phyloP scores from a whole-genome alignment of 192 early-diverging fungal genomes.

The Gamsiella multidivaricata region DNA sequence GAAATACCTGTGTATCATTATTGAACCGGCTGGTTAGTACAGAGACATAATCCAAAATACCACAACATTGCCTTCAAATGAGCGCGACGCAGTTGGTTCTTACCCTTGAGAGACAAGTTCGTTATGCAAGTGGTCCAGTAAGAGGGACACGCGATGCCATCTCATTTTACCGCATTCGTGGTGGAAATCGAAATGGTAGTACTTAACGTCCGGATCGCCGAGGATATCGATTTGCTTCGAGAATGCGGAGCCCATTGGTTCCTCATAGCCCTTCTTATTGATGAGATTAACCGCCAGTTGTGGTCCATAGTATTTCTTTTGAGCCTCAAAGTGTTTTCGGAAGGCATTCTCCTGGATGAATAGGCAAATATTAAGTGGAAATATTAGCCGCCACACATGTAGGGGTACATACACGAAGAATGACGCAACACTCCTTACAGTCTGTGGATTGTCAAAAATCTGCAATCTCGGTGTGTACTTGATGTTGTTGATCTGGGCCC shows the following conservation, averaged over 20 bases:
- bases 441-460: slow-evolving; percentile 72
- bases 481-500: slow-evolving; percentile 93
- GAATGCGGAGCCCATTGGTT: slow-evolving; percentile 86
- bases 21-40: too few species aligned
- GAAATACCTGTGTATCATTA: slow-evolving; percentile 63
- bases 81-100: background rate
- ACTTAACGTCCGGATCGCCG: slow-evolving; percentile 70
- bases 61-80: too few species aligned
- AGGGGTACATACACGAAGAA: too few species aligned
- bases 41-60: too few species aligned
- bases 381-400: too few species aligned
- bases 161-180: slow-evolving; percentile 95
- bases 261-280: slow-evolving; percentile 96
- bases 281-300: slow-evolving; percentile 93
- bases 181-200: slow-evolving; percentile 98
- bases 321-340: slow-evolving; percentile 77
- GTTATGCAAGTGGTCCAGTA: slow-evolving; percentile 81
- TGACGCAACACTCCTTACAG: slow-evolving; percentile 58
- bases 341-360: slow-evolving; percentile 67
- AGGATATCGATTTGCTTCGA: slow-evolving; percentile 69
- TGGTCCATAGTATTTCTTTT: slow-evolving; percentile 77
- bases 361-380: background rate
- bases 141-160: slow-evolving; percentile 89
- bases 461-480: slow-evolving; percentile 90
- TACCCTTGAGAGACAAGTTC: slow-evolving; percentile 69